A percentile compares a stretch with the other conserved stretches of the same genome.
Evolutionary conservation across 257 asterid genomes (phyloP).

Genomic region (Solanum microdontum): DNA sequence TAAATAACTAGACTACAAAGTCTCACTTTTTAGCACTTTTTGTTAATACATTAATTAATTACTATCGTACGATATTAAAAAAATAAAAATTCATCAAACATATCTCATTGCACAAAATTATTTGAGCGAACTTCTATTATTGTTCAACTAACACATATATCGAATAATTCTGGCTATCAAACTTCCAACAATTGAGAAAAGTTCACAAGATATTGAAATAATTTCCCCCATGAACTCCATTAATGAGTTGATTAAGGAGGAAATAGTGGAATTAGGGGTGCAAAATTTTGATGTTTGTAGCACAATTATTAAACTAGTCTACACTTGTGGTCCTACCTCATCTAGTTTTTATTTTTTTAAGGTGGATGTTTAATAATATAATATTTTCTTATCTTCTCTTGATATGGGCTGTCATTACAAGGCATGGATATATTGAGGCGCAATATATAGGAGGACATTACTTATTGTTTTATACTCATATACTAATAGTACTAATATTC

Average conservation of each 20-base stretch:
- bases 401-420: neutral
- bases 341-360: neutral
- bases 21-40: neutral
- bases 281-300: neutral
- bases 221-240: neutral
- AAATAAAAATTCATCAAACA: neutral
- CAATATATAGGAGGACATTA: neutral
- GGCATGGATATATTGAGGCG: neutral
- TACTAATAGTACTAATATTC: neutral
- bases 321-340: neutral
- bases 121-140: neutral
- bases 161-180: neutral
- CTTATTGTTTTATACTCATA: neutral
- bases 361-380: neutral
- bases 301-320: neutral
- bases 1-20: neutral
- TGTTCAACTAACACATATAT: neutral
- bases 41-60: neutral
- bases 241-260: neutral
- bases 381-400: neutral
- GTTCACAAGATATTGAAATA: neutral
- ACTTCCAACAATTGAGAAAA: neutral
- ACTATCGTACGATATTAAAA: neutral
- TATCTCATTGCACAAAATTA: neutral
- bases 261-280: neutral